Evolutionary conservation across 306 rosid genomes (phyloP), one percentile per base, ranked within the genome.

Genomic region (Senna siamea): DNA sequence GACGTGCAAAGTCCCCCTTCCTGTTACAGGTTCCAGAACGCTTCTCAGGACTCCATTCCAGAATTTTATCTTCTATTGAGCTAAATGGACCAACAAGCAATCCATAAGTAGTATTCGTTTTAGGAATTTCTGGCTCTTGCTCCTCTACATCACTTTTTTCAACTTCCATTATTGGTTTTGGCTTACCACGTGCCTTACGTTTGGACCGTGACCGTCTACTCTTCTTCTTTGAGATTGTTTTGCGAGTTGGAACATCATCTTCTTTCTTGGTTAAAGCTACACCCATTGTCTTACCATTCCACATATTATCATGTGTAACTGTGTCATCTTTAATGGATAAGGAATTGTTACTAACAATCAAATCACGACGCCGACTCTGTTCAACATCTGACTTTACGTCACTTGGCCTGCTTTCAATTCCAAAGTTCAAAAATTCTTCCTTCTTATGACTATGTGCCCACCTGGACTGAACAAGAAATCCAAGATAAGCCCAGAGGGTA

Each of bases 401-500:
- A 8, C 76, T 80, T 5, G 74, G 81, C 65, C 86, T 83, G 18
- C 81, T 85, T 72, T 82, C 89, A 88, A 86, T 86, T 62, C 84
- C 89, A 81, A 87, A 89, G 19, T 84, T 90, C 73, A 86, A 76
- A 85, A 86, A 80, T 23, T 81, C 85, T 0, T 79, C 88, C 38
- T 83, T 81, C 20, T 89, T 87, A 47, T 89, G 87, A 66, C 82
- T 85, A 54, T 89, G 85, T 51, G 89, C 93, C 97, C 98, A 93
- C 83, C 85, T 82, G 13, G 98, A 91, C 77, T 87, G 98, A 82
- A 89, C 90, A 74, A 78, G 87, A 76, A 91, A 89, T 38, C 89
- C 97, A 81, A 93, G 88, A 81, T 93, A 93, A 30, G 97, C 83
- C 98, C 98, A 93, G 26, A 93, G 89, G 73, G 96, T 91, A 79